Base-by-base conservation (phyloP, 2,329 filamentous ascomycete genomes). In the Fusarium nematophilum region DNA sequence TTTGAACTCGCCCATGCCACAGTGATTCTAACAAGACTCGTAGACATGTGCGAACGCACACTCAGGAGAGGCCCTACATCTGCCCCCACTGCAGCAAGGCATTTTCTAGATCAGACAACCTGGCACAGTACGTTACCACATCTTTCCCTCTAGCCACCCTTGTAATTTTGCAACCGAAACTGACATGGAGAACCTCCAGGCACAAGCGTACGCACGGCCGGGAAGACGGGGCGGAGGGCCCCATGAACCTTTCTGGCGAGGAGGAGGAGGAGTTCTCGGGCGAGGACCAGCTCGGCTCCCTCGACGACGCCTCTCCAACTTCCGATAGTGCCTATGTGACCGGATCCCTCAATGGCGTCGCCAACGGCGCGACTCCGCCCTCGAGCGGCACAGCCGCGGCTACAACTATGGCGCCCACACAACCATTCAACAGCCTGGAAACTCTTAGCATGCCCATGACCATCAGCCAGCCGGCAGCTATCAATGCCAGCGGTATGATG, bases 11-110 rank as follows among this genome's bases (percentile, higher is more conserved):
- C n/a, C 17, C 9, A 9, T 42, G 31, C 11, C 21, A 15, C 36
- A 42, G 21, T 21, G 37, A 57, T 45, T 57, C 66, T 70, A 42
- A 70, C 38, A 9, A 33, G 43, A 37, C 25, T 8, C 25, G 75
- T 85, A 96, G 93, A 85, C 95, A 99, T 81, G 95, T 99, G 77
- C 91, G 95, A 80, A 99, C 95, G 72, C 95, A 99, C 84, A 99
- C 95, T 52, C 95, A 99, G 84, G 95, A 99, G 83, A 92, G 94
- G 80, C 95, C 95, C 69, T 99, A 99, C 79, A 90, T 96, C 74
- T 99, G 95, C 86, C 91, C 91, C 69, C 90, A 96, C 78, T 99
- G 95, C 87, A 97, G 91, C 85, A 98, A 98, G 84, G 94, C 94
- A 66, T 99, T 99, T 78, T 98, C 95, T 57, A 86, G 95, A 79